Evolutionary conservation across 768 basidiomycete genomes (phyloP), one percentile per base, ranked within the genome.

Genomic region (Leccinum longicurvipes): DNA sequence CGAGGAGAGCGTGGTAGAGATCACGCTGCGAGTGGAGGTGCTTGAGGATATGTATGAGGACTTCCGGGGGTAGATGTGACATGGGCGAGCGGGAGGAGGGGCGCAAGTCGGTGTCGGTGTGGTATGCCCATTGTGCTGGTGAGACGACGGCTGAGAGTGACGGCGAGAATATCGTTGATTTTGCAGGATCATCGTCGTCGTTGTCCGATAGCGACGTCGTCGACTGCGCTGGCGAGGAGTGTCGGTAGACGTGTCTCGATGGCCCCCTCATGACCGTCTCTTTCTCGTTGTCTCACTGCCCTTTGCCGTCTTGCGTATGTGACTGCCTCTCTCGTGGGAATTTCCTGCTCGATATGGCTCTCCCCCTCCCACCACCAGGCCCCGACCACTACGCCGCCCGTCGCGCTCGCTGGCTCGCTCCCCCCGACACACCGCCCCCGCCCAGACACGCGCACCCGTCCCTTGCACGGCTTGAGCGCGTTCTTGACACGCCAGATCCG

Each of bases 41-140:
- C 61, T 87, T 90, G 62, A 99, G 81, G 66, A 98, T 89, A 68
- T 96, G 88, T 15, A 97, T 90, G 67, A 98, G 85, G 39, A 98
- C 82, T 72, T 98, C 96, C 55, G 91, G 89, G 8, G 95, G 95
- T 4, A 98, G 76, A 49, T 77, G 75, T 7, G 85, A 78, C 65
- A 89, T 86, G 50, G 82, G 83, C 15, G 86, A 82, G 51, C 74
- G 75, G 14, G 70, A 64, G 56, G 73, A 62, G 6, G 62, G 64
- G 34, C 53, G 53, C n/a, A 60, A 56, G 61, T 36, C 66, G 47
- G 41, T 52, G 67, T 63, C 75, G 74, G 69, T 69, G 56, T 53
- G 79, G 72, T 60, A 63, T 9, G 70, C 55, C 87, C 87, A 89
- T 69, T 85, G 86, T 27, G 87, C 87, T n/a, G 87, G 87, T 2